These are phyloP conservation scores for Phaeosphaeria sp. DNA, from an alignment of 2,329 filamentous ascomycete genomes.

Conservation along the genomic window DNA sequence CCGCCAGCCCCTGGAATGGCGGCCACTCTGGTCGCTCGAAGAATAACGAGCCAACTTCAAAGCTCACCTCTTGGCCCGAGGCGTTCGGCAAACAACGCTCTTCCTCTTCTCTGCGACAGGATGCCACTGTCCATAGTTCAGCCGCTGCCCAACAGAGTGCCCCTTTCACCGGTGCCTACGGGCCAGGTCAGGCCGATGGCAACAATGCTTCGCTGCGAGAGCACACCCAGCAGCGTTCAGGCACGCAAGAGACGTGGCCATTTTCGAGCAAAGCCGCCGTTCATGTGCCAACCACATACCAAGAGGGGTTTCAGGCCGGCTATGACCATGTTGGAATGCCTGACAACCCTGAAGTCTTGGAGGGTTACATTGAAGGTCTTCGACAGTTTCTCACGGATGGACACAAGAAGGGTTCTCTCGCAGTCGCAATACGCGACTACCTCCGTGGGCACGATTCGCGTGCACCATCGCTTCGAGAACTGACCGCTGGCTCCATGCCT, in stretches of 20 bases:
- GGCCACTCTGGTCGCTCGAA: slow-evolving; percentile 26
- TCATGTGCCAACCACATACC: slow-evolving; percentile 42
- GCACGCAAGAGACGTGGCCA: slow-evolving; percentile 31
- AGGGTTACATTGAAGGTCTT: slow-evolving; percentile 44
- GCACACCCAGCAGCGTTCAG: slow-evolving; percentile 22
- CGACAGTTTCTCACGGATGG: slow-evolving; percentile 38
- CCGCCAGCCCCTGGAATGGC: slow-evolving; percentile 45
- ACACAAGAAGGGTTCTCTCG: slow-evolving; percentile 23
- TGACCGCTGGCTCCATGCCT: slow-evolving; percentile 29
- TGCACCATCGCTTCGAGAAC: slow-evolving; percentile 34
- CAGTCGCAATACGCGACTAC: slow-evolving; percentile 13
- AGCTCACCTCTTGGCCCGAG: slow-evolving; percentile 41
- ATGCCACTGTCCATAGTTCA: slow-evolving; percentile 9
- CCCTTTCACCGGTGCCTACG: slow-evolving; percentile 7
- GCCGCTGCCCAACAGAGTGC: slow-evolving; percentile 10
- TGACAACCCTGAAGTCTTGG: slow-evolving; percentile 39
- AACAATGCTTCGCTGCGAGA: slow-evolving; percentile 16
- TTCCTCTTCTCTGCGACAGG: slow-evolving; percentile 23
- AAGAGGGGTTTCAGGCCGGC: slow-evolving; percentile 48
- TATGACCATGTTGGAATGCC: slow-evolving; percentile 45
- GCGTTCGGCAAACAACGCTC: slow-evolving; percentile 35
- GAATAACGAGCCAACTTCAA: slow-evolving; percentile 28
- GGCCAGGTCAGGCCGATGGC: slow-evolving; percentile 16
- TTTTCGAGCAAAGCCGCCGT: slow-evolving; percentile 24
- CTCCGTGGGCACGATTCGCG: slow-evolving; percentile 18